Conservation (phyloP, 305 asterid genomes). For the Fraxinus ornus region DNA sequence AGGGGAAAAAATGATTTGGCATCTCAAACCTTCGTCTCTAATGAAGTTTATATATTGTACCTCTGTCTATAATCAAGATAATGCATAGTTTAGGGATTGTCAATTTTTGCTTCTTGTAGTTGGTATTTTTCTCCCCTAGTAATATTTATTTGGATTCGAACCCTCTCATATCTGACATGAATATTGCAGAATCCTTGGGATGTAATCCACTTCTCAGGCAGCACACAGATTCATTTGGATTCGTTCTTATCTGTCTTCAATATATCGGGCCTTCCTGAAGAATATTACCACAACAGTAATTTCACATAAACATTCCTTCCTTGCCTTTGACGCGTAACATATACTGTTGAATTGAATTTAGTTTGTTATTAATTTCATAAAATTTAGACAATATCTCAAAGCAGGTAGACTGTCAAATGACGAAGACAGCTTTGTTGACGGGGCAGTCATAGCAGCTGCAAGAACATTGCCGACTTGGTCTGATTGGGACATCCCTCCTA, state of each 20-base stretch:
- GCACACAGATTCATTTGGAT: conserved; percentile 68
- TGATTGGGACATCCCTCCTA: conserved; percentile 84
- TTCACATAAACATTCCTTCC: conserved; percentile 17
- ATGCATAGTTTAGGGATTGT: conserved; percentile 4
- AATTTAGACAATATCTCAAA: conserved; percentile 20
- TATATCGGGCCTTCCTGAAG: conserved; percentile 85
- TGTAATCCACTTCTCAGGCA: conserved; percentile 77
- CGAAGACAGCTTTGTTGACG: conserved; percentile 69
- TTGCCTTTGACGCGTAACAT: conserved; percentile 9
- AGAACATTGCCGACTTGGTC: conserved; percentile 94
- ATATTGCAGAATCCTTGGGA: conserved; percentile 94
- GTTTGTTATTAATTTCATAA: conserved; percentile 25
- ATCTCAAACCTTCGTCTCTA: not conserved
- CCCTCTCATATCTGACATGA: conserved; percentile 23
- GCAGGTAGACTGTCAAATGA: conserved; percentile 68
- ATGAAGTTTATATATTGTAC: not conserved
- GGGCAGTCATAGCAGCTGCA: conserved; percentile 93
- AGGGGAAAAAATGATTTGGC: not conserved
- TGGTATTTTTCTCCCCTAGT: conserved; percentile 21
- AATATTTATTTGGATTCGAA: conserved; percentile 7
- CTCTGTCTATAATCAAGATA: not conserved
- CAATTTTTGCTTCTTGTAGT: not conserved
- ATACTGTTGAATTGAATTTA: conserved; percentile 3
- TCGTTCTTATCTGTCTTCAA: conserved; percentile 87
- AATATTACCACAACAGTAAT: conserved; percentile 79